phyloP scores from a whole-genome alignment of 441 rosid species.

The Pelargonium australe region DNA sequence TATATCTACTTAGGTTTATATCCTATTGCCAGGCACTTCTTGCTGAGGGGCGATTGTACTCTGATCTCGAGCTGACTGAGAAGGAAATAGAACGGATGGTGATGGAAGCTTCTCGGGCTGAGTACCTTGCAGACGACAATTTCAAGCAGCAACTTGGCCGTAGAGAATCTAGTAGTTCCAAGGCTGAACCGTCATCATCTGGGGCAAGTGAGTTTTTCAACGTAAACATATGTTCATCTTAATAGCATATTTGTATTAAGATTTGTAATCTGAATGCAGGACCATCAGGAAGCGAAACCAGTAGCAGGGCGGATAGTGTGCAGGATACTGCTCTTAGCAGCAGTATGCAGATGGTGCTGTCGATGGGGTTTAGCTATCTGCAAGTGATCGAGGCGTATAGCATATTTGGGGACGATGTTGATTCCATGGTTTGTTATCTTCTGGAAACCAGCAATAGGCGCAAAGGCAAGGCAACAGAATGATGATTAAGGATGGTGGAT shows the following conservation, averaged over 20 bases:
- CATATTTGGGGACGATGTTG: slow-evolving; percentile 94
- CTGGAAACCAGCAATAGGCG: slow-evolving; percentile 71
- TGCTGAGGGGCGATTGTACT: slow-evolving; percentile 85
- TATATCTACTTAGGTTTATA: slow-evolving; percentile 10
- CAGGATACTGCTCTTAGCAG: slow-evolving; percentile 46
- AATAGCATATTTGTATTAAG: no score
- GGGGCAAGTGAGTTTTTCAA: slow-evolving; percentile 57
- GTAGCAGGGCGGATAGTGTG: slow-evolving; percentile 25
- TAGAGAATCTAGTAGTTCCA: slow-evolving; percentile 72
- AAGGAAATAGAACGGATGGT: slow-evolving; percentile 88
- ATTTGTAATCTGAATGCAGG: slow-evolving; percentile 29
- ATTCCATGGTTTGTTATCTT: slow-evolving; percentile 85
- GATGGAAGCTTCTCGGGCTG: slow-evolving; percentile 96
- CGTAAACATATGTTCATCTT: background rate
- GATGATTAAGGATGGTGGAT: slow-evolving; percentile 9
- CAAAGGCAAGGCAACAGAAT: slow-evolving; percentile 95
- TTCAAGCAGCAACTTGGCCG: slow-evolving; percentile 49
- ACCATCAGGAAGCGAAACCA: slow-evolving; percentile 57
- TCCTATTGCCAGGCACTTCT: slow-evolving; percentile 59
- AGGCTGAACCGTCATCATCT: slow-evolving; percentile 90
- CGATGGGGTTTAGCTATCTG: slow-evolving; percentile 91
- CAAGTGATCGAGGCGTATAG: slow-evolving; percentile 85
- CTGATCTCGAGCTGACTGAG: slow-evolving; percentile 93
- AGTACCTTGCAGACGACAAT: slow-evolving; percentile 64
- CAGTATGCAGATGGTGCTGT: slow-evolving; percentile 61